phyloP scores from a whole-genome alignment of 805 yeast genomes.

The Nakazawaea ernobii region DNA sequence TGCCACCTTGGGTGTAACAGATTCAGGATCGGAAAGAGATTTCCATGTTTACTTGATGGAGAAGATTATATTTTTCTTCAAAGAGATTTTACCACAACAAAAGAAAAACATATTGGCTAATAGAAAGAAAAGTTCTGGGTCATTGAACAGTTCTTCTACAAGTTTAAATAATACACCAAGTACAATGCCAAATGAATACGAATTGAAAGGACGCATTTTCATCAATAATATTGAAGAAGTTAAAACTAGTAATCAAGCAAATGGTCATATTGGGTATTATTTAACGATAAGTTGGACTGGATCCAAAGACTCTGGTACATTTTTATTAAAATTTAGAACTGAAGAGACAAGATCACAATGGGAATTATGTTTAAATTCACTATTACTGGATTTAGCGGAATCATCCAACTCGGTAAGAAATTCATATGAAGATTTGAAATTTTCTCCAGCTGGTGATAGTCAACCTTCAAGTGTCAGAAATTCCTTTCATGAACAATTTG shows the following conservation, averaged over 20 bases:
- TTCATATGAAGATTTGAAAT: slow-evolving; percentile 15
- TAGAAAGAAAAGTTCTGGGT: slow-evolving; percentile 43
- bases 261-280: slow-evolving; percentile 42
- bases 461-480: slow-evolving; percentile 13
- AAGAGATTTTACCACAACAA: slow-evolving; percentile 38
- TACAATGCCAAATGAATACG: slow-evolving; percentile 26
- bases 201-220: slow-evolving; percentile 77
- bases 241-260: slow-evolving; percentile 14
- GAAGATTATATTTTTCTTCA: slow-evolving; percentile 52
- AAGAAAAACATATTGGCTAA: slow-evolving; percentile 45
- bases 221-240: slow-evolving; percentile 57
- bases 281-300: slow-evolving; percentile 79
- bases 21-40: slow-evolving; percentile 72
- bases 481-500: slow-evolving; percentile 14
- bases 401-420: slow-evolving; percentile 6
- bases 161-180: slow-evolving; percentile 9
- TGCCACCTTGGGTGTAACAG: slow-evolving; percentile 65
- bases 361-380: slow-evolving; percentile 55
- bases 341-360: slow-evolving; percentile 84
- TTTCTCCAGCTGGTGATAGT: slow-evolving; percentile 15
- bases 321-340: slow-evolving; percentile 72
- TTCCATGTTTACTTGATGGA: slow-evolving; percentile 89
- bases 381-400: slow-evolving; percentile 9
- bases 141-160: slow-evolving; percentile 29
- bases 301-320: slow-evolving; percentile 78